These are phyloP conservation scores for Chrysanthemum lavandulifolium DNA, from an alignment of 129 eudicot species.

Conservation along the genomic window DNA sequence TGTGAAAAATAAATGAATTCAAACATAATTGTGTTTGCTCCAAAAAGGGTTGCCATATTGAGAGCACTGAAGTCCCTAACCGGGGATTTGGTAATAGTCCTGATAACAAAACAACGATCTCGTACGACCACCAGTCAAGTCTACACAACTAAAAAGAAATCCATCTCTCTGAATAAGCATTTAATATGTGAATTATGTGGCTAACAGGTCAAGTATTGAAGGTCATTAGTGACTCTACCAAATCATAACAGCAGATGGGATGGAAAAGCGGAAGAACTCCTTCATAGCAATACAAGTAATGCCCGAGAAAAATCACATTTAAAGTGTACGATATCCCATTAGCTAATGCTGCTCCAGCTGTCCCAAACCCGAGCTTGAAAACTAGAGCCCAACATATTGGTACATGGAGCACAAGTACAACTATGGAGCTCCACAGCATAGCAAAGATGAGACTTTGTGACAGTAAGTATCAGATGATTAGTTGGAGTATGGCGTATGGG, in stretches of 20 bases:
- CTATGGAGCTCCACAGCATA: slow-evolving; percentile 9
- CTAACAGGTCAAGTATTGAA: not conserved
- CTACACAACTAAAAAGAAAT: slow-evolving; percentile 17
- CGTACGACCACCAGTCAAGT: slow-evolving; percentile 68
- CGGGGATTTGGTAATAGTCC: slow-evolving; percentile 60
- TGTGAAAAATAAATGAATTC: not conserved
- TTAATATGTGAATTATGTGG: not conserved
- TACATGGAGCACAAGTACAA: slow-evolving; percentile 3
- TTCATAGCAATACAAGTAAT: not conserved
- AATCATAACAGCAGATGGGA: slow-evolving; percentile 15
- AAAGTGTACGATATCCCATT: not conserved
- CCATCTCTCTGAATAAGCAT: not conserved
- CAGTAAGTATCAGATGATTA: not conserved
- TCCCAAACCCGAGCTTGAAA: not conserved
- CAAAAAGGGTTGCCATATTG: slow-evolving; percentile 45
- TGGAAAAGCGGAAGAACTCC: slow-evolving; percentile 2
- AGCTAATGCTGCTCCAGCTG: not conserved
- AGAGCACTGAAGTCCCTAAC: slow-evolving; percentile 61
- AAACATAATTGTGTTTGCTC: not conserved
- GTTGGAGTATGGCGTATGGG: slow-evolving; percentile 3
- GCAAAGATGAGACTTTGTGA: slow-evolving; percentile 2
- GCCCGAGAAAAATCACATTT: not conserved
- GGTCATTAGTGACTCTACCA: not conserved
- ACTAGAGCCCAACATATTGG: slow-evolving; percentile 14
- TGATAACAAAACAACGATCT: slow-evolving; percentile 45